Evolutionary conservation across 225 moss, liverwort and hornwort genomes (phyloP), one percentile per base, ranked within the genome.

Genomic region (Marchantia polymorpha): DNA sequence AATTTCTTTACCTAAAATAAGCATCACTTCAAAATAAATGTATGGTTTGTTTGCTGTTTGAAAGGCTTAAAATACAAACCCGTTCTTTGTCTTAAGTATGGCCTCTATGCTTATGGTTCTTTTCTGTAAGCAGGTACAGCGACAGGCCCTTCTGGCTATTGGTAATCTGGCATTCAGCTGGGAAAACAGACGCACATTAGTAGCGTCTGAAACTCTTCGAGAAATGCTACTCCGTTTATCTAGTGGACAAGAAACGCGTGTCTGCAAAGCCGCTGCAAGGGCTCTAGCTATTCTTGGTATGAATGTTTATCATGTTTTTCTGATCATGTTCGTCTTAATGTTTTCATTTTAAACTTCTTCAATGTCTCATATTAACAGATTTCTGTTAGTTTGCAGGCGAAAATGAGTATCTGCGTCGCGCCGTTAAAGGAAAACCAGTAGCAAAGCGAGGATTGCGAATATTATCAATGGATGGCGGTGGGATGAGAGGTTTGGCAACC

Each of bases 401-500:
- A 82, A 99, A 99, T 83, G 99, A 99, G 67, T 99, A 88, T 81
- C 82, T 99, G 81, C 89, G 99, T 78, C 91, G 99, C 65, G 99
- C 95, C 70, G 83, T 95, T 22, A 92, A 91, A 79, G 91, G 91
- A 69, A 92, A 93, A 77, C 91, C 89, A 46, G 83, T 95, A 49
- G 86, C 92, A 25, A 99, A 93, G 89, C 87, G 92, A 61, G 99
- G 99, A n/a, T 83, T 99, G 90, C 91, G 99, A 73, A 92, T 99
- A 80, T 86, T 99, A 69, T 93, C 99, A 68, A 99, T 99, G 99
- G 99, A 99, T 81, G 99, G 99, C 67, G 99, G 99, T 61, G 99
- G 99, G 70, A 99, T 99, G 99, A 90, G 99, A 86, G 99, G 99
- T 83, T 88, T 99, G 86, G 91, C 99, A 66, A 99, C 99, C 75